Evolutionary conservation across 139 green algal genomes (phyloP).

Genomic region (Trebouxia sp.): DNA sequence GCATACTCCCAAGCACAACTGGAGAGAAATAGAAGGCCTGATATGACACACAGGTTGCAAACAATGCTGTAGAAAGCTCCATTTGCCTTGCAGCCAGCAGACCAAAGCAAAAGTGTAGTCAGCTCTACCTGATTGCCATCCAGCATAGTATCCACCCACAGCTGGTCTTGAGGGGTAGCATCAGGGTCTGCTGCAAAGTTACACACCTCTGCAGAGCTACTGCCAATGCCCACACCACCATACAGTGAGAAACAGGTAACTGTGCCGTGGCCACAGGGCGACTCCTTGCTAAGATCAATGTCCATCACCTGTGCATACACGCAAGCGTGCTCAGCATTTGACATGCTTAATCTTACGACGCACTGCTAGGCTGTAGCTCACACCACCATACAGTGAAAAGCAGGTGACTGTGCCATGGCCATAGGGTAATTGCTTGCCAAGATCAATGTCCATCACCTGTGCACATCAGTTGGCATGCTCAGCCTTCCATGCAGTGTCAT

Average conservation of each 20-base stretch:
- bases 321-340: no score
- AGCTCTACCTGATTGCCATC: slow-evolving; percentile 37
- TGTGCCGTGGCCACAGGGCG: slow-evolving; percentile 85
- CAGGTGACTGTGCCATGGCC: slow-evolving; percentile 90
- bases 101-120: no score
- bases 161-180: slow-evolving; percentile 31
- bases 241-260: slow-evolving; percentile 94
- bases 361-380: not conserved
- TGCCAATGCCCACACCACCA: slow-evolving; percentile 56
- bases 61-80: no score
- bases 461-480: no score
- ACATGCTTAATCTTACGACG: no score
- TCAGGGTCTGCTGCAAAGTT: slow-evolving; percentile 60
- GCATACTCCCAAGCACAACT: no score
- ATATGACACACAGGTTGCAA: no score
- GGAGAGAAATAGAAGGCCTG: no score
- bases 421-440: slow-evolving; percentile 83
- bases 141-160: slow-evolving; percentile 86
- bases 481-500: no score
- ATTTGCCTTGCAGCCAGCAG: no score
- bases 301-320: slow-evolving; percentile 38
- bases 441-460: slow-evolving; percentile 78
- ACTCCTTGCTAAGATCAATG: slow-evolving; percentile 90
- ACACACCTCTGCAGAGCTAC: not conserved
- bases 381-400: slow-evolving; percentile 81